Conservation (phyloP, 768 basidiomycete species). For the Lactarius deliciosus region DNA sequence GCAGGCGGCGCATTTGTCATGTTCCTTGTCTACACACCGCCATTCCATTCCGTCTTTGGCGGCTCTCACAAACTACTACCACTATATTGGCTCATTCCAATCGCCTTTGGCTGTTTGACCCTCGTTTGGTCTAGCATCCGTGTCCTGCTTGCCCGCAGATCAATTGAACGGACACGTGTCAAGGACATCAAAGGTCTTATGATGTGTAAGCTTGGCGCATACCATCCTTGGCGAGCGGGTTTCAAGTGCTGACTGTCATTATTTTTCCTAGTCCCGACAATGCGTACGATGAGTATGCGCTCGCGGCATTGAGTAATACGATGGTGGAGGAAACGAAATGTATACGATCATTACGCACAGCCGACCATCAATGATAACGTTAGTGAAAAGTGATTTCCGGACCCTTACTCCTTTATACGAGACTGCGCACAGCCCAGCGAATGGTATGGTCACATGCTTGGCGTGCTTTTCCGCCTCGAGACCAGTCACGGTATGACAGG, state of each 20-base stretch:
- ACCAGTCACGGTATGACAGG: not conserved
- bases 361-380: slow-evolving; percentile 1
- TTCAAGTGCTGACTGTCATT: slow-evolving; percentile 21
- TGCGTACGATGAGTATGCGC: slow-evolving; percentile 37
- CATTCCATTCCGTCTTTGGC: slow-evolving; percentile 66
- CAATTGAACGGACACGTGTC: slow-evolving; percentile 53
- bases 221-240: not conserved
- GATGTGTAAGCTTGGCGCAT: slow-evolving; percentile 58
- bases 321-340: not conserved
- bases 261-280: slow-evolving; percentile 46
- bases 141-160: slow-evolving; percentile 56
- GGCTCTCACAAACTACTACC: slow-evolving; percentile 57
- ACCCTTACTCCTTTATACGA: not conserved
- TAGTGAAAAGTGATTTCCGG: slow-evolving; percentile 7
- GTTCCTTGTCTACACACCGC: slow-evolving; percentile 69
- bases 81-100: slow-evolving; percentile 67
- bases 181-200: slow-evolving; percentile 66
- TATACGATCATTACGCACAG: not conserved
- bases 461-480: not conserved
- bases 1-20: slow-evolving; percentile 62
- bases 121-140: slow-evolving; percentile 59
- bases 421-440: not conserved
- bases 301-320: slow-evolving; percentile 20
- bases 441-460: too few species aligned
- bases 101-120: slow-evolving; percentile 55